Percentiles rank a stretch among this genome's conserved stretches.
These are phyloP conservation scores for Gentiana dahurica DNA, from an alignment of 257 asterid genomes.

Conservation along the genomic window DNA sequence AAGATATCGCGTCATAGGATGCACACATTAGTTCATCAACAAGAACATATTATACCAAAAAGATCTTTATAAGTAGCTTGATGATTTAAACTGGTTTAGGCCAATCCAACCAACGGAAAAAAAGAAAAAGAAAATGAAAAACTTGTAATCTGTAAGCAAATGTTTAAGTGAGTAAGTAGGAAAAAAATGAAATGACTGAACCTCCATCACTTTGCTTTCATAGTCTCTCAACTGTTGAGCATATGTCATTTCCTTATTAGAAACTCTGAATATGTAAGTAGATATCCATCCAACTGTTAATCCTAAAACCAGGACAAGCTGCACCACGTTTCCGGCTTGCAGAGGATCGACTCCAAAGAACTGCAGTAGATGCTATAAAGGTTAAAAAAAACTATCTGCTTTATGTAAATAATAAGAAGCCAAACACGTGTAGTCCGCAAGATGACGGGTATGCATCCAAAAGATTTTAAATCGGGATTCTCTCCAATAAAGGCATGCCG, in stretches of 20 bases:
- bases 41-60: no score
- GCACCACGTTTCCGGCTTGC: constrained; percentile 94
- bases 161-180: neutral
- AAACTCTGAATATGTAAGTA: constrained; percentile 86
- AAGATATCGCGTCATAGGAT: no score
- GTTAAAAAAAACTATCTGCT: neutral
- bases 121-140: neutral
- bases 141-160: neutral
- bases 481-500: no score
- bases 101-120: neutral
- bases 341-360: constrained; percentile 76
- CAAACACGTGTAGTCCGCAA: neutral
- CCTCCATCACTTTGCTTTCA: constrained; percentile 97
- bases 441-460: neutral
- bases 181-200: constrained; percentile 11
- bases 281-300: constrained; percentile 93
- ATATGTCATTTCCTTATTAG: constrained; percentile 95
- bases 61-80: no score
- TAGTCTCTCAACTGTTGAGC: constrained; percentile 86
- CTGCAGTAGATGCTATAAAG: constrained; percentile 30
- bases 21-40: no score
- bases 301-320: constrained; percentile 77
- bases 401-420: neutral
- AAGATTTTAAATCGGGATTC: no score
- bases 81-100: no score